Percentiles rank a stretch among this genome's conserved stretches.
phyloP scores from a whole-genome alignment of 1,284 basidiomycete species.

The Kwoniella shivajii region DNA sequence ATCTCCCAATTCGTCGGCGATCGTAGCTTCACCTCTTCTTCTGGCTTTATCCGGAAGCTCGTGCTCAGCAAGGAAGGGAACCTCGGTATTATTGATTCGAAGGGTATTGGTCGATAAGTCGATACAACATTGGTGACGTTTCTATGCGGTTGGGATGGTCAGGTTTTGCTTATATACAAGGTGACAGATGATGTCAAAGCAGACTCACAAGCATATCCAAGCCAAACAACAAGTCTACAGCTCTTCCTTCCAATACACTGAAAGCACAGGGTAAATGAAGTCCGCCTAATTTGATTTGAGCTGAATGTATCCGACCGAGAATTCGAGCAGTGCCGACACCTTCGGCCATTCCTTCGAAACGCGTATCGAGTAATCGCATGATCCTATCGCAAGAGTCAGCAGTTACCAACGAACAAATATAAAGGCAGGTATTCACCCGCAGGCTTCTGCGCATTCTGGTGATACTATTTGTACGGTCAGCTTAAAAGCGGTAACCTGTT shows the following conservation, averaged over 20 bases:
- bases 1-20: constrained; percentile 34
- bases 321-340: constrained; percentile 96
- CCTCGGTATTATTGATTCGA: constrained; percentile 81
- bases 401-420: background rate
- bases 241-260: constrained; percentile 92
- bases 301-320: constrained; percentile 89
- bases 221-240: constrained; percentile 91
- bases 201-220: constrained; percentile 80
- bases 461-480: constrained; percentile 65
- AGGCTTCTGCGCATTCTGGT: constrained; percentile 88
- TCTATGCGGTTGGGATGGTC: constrained; percentile 48
- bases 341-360: constrained; percentile 87
- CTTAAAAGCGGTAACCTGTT: background rate
- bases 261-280: constrained; percentile 87
- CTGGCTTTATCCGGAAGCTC: constrained; percentile 84
- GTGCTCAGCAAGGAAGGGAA: constrained; percentile 88
- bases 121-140: constrained; percentile 93
- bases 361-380: constrained; percentile 87
- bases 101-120: constrained; percentile 86
- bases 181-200: background rate
- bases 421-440: constrained; percentile 64
- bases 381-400: constrained; percentile 59
- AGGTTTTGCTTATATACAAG: background rate
- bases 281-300: constrained; percentile 84
- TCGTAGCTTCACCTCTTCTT: constrained; percentile 37